Base-by-base conservation (phyloP, 495 filamentous ascomycete genomes). In the Penicillium mononematosum region DNA sequence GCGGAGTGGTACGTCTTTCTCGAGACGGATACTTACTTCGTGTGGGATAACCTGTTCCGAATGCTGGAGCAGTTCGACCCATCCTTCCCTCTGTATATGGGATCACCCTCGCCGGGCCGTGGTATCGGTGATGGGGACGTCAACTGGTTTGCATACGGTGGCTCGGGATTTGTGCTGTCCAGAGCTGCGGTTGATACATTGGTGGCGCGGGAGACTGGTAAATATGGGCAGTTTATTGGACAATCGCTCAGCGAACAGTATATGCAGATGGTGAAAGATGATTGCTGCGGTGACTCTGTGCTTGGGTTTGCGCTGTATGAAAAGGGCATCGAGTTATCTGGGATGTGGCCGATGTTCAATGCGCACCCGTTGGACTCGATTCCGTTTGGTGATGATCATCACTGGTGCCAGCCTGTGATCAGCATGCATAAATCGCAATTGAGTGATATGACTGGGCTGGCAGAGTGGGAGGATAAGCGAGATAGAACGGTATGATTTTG, bases 1-100 rank as follows among this genome's bases (percentile, higher is more conserved):
- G 75, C 72, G 19, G 75, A 81, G 44, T 88, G 83, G 83, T 88
- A 81, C 60, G 76, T 85, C 31, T 87, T 87, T 58, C 75, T 84
- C 47, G 84, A 87, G 58, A 78, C 79, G 7, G 84, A 88, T 65
- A 85, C 84, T 1, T 87, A 85, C 58, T 61, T 83, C 32, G 71
- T 85, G n/a, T 86, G 83, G 83, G 77, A 81, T 59, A 86, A 83
- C 45, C 62, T 87, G 45, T 78, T 85, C 58, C 78, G 77, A 12
- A 77, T 82, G 53, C 67, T 87, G 22, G 70, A 66, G 19, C 77
- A 71, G 38, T 75, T 83, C 25, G 75, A 83, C 61, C 74, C 76
- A 4, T 61, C 68, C 4, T 68, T 70, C n/a, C 73, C 78, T 49
- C 55, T 77, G 16, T 86, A 86, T 65, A 74, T 85, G 44, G 83